Evolutionary conservation across 441 rosid genomes (phyloP), one percentile per base, ranked within the genome.

Genomic region (Pelargonium cotyledonis): DNA sequence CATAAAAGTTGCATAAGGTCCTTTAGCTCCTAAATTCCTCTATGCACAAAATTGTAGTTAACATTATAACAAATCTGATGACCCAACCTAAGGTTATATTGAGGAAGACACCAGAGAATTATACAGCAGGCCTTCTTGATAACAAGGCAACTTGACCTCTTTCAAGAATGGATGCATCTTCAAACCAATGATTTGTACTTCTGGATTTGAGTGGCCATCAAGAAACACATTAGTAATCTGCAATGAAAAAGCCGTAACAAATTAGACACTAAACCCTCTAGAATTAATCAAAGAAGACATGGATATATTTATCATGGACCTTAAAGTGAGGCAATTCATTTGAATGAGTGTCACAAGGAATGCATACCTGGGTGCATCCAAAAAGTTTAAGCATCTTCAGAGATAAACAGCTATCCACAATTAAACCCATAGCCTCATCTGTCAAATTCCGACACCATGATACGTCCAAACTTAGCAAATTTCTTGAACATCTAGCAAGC

Each of bases 311-410:
- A 23, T 23, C 26, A 23, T 23, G 26, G 26, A 23, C 4, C 0
- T n/a, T 29, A 10, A 29, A 4, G 63, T 67, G 8, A 8, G 14
- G 60, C 10, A 18, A 8, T 11, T 18, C 19, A 8, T 38, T 6
- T 4, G 64, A n/a, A 51, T 47, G 16, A 1, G 21, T 3, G 38
- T 47, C 1, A 66, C 10, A 8, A 10, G 65, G 16, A 9, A 55
- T 19, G 40, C 35, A 14, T 74, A 94, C 99, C 94, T 94, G 99
- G 72, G 83, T 78, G 82, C 97, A 91, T 76, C 99, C 99, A 68
- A 89, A 94, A 67, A 91, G 67, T 75, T 86, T 91, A 70, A 94
- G 82, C 71, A 85, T 78, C 79, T 72, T 83, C 82, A 94, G 68
- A 38, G 84, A 86, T 49, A 65, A 80, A 79, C 99, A 95, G 78